These are phyloP conservation scores for Trichoderma koningiopsis DNA, from an alignment of 2,329 filamentous ascomycete genomes.

Conservation along the genomic window DNA sequence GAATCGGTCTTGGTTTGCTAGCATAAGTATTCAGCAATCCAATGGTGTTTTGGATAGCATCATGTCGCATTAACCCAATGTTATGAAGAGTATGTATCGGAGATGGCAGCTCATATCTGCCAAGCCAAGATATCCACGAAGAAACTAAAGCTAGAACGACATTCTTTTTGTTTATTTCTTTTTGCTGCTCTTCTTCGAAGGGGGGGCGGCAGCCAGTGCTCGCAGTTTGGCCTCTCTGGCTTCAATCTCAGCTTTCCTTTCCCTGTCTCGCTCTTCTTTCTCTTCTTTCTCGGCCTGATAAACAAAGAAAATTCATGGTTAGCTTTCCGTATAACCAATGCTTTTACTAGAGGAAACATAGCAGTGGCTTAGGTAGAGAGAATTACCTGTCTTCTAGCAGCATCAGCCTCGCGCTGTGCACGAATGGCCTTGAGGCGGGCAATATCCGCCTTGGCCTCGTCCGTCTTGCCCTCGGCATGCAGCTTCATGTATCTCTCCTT, in stretches of 20 bases:
- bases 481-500: constrained; percentile 90
- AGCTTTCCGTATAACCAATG: not conserved
- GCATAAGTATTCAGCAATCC: not conserved
- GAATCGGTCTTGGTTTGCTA: not conserved
- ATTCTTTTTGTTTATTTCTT: constrained; percentile 41
- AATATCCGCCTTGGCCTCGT: constrained; percentile 88
- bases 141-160: not conserved
- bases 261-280: constrained; percentile 53
- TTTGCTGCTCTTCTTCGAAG: constrained; percentile 51
- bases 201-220: constrained; percentile 49
- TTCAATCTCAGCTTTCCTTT: constrained; percentile 54
- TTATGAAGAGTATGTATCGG: not conserved
- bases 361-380: no score
- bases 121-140: not conserved
- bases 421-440: constrained; percentile 79
- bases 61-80: not conserved
- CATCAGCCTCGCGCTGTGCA: constrained; percentile 83
- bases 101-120: not conserved
- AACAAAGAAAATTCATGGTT: not conserved
- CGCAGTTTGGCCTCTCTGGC: constrained; percentile 59
- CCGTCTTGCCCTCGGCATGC: constrained; percentile 93
- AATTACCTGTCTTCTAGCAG: constrained; percentile 74
- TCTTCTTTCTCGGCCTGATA: constrained; percentile 61
- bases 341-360: not conserved
- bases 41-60: not conserved